Conservation (phyloP, 2,329 filamentous ascomycete genomes). For the Rutstroemia sp. region DNA sequence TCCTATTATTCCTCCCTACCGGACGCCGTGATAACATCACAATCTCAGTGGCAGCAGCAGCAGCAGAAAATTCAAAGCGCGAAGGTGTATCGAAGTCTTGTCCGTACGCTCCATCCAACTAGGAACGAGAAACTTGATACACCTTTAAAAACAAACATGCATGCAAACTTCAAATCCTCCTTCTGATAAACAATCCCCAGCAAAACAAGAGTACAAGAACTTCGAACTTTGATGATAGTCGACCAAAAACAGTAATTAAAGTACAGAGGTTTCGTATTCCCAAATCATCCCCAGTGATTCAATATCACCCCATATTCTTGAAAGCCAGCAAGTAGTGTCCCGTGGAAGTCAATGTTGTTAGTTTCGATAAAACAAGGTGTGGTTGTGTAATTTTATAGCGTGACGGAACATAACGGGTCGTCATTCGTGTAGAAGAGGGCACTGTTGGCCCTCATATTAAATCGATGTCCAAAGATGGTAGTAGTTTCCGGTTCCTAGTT, state of each 20-base stretch:
- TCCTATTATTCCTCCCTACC: constrained; percentile 7
- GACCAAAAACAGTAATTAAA: constrained; percentile 6
- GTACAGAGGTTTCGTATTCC: constrained; percentile 7
- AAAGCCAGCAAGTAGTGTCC: constrained; percentile 3
- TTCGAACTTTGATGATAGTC: not conserved
- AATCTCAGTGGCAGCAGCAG: constrained; percentile 6
- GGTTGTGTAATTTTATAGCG: constrained; percentile 9
- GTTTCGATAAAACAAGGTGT: not conserved
- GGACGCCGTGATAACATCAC: constrained; percentile 7
- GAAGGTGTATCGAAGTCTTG: constrained; percentile 1
- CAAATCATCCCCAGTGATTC: not conserved
- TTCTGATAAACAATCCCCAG: not conserved
- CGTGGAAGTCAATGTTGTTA: not conserved
- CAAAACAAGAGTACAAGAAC: constrained; percentile 6
- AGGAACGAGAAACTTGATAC: not conserved
- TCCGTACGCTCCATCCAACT: not conserved
- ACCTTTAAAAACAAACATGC: constrained; percentile 6
- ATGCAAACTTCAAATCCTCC: not conserved
- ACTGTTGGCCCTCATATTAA: constrained; percentile 3
- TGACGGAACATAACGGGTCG: constrained; percentile 8
- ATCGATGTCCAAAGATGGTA: constrained; percentile 8
- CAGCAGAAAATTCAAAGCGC: constrained; percentile 1
- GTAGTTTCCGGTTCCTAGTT: constrained; percentile 6
- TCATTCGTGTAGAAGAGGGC: constrained; percentile 7
- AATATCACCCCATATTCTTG: not conserved